Percentiles rank a stretch among this genome's conserved stretches.
Conservation (phyloP, 2,329 filamentous ascomycete genomes). For the Hymenoscyphus fraxineus region DNA sequence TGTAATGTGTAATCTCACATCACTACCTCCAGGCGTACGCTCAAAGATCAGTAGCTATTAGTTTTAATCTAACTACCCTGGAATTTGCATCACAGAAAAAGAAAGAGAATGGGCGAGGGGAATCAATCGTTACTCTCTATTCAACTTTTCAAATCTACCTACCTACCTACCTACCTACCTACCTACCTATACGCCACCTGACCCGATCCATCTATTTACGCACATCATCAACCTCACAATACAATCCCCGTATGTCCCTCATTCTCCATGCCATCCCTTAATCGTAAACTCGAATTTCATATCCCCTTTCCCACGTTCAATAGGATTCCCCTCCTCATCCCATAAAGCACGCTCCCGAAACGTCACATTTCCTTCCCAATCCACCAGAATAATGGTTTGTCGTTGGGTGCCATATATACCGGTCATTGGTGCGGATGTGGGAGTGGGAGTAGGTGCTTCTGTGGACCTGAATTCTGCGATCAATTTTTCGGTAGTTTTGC, state of each 20-base stretch:
- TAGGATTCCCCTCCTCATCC: conserved; percentile 53
- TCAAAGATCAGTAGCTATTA: too few relatives aligned
- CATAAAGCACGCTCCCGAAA: conserved; percentile 58
- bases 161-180: not conserved
- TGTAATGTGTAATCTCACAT: too few relatives aligned
- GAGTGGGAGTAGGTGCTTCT: conserved; percentile 36
- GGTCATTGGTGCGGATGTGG: conserved; percentile 45
- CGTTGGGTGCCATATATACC: conserved; percentile 63
- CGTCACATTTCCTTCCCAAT: conserved; percentile 59
- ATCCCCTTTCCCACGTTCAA: conserved; percentile 53
- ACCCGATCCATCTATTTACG: not conserved
- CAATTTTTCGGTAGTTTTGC: conserved; percentile 27
- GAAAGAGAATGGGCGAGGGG: too few relatives aligned
- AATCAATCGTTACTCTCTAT: too few relatives aligned
- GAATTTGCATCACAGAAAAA: too few relatives aligned
- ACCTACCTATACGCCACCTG: not conserved
- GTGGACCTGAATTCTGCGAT: conserved; percentile 32
- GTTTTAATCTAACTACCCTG: too few relatives aligned
- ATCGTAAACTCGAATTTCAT: conserved; percentile 53
- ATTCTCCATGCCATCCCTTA: conserved; percentile 40
- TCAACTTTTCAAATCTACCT: too few relatives aligned
- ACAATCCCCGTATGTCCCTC: conserved; percentile 20
- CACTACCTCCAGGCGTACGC: too few relatives aligned
- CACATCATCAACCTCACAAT: conserved; percentile 17
- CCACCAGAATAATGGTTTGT: conserved; percentile 59